Base-by-base conservation (phyloP, 495 filamentous ascomycete species). In the Tetracladium setigerum region DNA sequence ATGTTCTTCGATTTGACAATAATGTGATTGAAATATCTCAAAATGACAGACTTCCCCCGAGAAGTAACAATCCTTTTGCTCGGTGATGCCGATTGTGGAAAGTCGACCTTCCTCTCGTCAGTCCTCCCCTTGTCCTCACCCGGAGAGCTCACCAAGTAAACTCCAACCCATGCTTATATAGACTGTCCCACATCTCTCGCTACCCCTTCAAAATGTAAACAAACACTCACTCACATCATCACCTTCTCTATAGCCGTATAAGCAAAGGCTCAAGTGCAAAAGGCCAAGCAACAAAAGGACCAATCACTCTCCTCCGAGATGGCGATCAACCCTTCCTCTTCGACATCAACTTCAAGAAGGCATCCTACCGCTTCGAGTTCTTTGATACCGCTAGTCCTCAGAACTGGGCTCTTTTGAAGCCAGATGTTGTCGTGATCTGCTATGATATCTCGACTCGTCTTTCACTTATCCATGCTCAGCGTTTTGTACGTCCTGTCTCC, bases 51-150 rank as follows among this genome's bases (percentile, higher is more conserved):
- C 9, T 27, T 27, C 22, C 14, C 41, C 14, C 62, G 22, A 72
- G 72, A 46, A 44, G 70, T 91, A 49, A 83, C 74, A 6, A 73
- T 95, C 41, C 71, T 95, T 13, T 70, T 95, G 0, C 69, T 95
- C 5, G 89, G 89, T 47, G 89, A 95, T 59, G 63, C 78, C 38
- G 77, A 75, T 56, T 86, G 86, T 56, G 89, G 89, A 24, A 95
- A 95, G 63, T 84, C 86, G 10, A 90, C 84, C 12, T 92, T 95
- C 59, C 62, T 95, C 59, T 89, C 87, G 89, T 94, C 66, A 64
- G 86, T 81, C 47, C 32, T 42, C 46, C 41, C 14, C 45, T 18
- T 33, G 38, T 33, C 38, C n/a, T 31, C 30, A 33, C 14, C 32
- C 38, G 3, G 22, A n/a, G 38, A 16, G 14, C 19, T n/a, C 39